Evolutionary conservation across 2,329 filamentous ascomycete species (phyloP), one percentile per base, ranked within the genome.

Genomic region (Fonsecaea monophora): DNA sequence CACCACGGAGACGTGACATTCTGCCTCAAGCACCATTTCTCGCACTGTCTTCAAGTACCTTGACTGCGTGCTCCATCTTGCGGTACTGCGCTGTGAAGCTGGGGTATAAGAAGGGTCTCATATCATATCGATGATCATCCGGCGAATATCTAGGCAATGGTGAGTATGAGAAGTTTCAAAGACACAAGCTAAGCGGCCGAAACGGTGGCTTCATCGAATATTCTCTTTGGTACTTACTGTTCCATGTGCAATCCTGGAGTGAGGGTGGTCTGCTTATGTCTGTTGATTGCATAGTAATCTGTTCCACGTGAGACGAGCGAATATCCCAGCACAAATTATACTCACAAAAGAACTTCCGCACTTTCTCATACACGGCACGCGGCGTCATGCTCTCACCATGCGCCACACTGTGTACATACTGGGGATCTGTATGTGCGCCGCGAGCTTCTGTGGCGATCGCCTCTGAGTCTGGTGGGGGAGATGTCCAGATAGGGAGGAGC

Each of bases 261-360:
- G 58, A 87, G 76, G 8, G 85, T 83, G 0, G 86, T 88, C 76
- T 85, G 83, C 77, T 90, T 90, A 75, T 90, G 88, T 9, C 88
- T 78, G 73, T 90, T 90, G 70, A 89, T 84, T 82, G 73, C 90
- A 71, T 66, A 64, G 32, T 50, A 60, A 76, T 81, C 86, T 35
- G 25, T 50, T 25, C 45, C 18, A 12, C 12, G 45, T 50, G 9
- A 50, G 10, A 25, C 10, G 45, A 13, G 45, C 4, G 10, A 30
- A 18, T 9, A 50, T 21, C 10, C 8, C 8, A 10, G 45, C 21
- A 30, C 1, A 13, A 4, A 30, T 4, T 9, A 30, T 13, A 50
- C 45, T 50, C 18, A 50, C 45, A 50, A 55, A 61, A 64, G 58
- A 67, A 62, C 21, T 21, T 32, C 25, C 18, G 18, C 15, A 66